A percentile compares a stretch with the other conserved stretches of the same genome.
Evolutionary conservation across 192 early-diverging fungal genomes (phyloP).

Genomic region (Paraglomus brasilianum): DNA sequence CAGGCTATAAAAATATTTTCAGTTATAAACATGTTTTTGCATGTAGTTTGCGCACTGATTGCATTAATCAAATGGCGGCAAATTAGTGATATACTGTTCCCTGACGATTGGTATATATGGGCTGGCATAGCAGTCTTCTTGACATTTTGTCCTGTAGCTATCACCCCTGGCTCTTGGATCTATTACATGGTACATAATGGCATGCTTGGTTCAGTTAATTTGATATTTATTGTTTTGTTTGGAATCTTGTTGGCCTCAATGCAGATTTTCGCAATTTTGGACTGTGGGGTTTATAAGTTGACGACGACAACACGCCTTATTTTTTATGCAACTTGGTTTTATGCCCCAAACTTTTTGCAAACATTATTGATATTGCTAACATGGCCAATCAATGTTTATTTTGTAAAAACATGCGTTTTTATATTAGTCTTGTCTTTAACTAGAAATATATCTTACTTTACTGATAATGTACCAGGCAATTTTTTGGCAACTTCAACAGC

Average conservation of each 20-base stretch:
- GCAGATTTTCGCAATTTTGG: not conserved
- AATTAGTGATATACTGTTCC: too few relatives aligned
- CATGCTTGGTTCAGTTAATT: not conserved
- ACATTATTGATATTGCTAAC: not conserved
- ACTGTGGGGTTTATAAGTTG: not conserved
- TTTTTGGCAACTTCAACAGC: slow-evolving; percentile 18
- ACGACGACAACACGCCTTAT: too few relatives aligned
- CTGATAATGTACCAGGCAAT: not conserved
- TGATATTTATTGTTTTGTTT: slow-evolving; percentile 4
- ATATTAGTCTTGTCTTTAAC: slow-evolving; percentile 16
- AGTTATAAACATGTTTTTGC: slow-evolving; percentile 22
- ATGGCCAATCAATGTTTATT: slow-evolving; percentile 23
- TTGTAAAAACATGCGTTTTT: slow-evolving; percentile 20
- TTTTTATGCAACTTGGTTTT: not conserved
- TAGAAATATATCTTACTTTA: slow-evolving; percentile 14
- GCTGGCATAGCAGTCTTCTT: too few relatives aligned
- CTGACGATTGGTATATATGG: too few relatives aligned
- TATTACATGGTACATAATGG: not conserved
- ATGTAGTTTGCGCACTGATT: not conserved
- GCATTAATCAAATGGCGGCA: slow-evolving; percentile 19
- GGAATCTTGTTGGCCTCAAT: not conserved
- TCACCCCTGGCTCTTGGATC: slow-evolving; percentile 5
- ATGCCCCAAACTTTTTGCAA: slow-evolving; percentile 10
- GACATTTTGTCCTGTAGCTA: not conserved
- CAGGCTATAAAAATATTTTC: slow-evolving; percentile 22